Conservation (phyloP, 305 asterid species). For the Fraxinus angustifolia region DNA sequence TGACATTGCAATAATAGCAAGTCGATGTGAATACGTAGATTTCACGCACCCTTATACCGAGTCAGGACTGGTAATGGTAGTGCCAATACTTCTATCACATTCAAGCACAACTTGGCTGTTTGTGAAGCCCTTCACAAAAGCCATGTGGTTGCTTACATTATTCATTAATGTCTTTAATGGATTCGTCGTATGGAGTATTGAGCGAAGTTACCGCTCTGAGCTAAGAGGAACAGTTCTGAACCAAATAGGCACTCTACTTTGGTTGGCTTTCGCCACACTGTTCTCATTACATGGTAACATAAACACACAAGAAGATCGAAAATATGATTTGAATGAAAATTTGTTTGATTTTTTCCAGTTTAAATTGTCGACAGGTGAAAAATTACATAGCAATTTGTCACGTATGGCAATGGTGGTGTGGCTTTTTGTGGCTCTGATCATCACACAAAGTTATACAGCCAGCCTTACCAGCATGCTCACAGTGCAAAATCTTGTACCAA, state of each 20-base stretch:
- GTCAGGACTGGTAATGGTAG: slow-evolving; percentile 38
- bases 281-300: slow-evolving; percentile 31
- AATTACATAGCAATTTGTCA: slow-evolving; percentile 34
- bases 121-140: slow-evolving; percentile 42
- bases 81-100: slow-evolving; percentile 20
- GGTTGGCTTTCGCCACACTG: slow-evolving; percentile 35
- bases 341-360: not conserved
- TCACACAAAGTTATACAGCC: slow-evolving; percentile 46
- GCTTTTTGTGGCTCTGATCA: slow-evolving; percentile 40
- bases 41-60: slow-evolving; percentile 40
- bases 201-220: slow-evolving; percentile 26
- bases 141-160: slow-evolving; percentile 35
- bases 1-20: slow-evolving; percentile 32
- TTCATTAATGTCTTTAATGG: slow-evolving; percentile 35
- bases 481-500: slow-evolving; percentile 28
- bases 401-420: slow-evolving; percentile 36
- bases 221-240: slow-evolving; percentile 24
- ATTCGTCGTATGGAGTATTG: slow-evolving; percentile 42
- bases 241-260: slow-evolving; percentile 29
- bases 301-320: not conserved
- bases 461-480: slow-evolving; percentile 46
- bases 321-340: not conserved
- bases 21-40: slow-evolving; percentile 29
- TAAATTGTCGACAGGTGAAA: slow-evolving; percentile 22
- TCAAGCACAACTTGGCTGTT: slow-evolving; percentile 35